Base-by-base conservation (phyloP, 305 asterid species). In the Petunia hybrid region DNA sequence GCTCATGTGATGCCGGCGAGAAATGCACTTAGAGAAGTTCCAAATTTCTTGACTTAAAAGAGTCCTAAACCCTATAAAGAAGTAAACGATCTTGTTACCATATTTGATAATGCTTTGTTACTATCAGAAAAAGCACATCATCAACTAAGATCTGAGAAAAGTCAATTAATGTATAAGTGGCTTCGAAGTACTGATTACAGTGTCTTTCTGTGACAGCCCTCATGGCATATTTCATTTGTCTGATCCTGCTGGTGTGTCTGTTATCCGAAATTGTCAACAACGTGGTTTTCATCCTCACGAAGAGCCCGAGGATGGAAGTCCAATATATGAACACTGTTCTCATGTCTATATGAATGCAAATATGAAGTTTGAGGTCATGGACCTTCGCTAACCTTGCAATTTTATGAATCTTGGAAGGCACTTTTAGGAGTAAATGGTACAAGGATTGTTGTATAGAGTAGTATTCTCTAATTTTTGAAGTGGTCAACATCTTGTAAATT, bases 261-360 rank as follows among this genome's bases (percentile, higher is more conserved):
- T 91, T 68, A 92, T 97, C 22, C 89, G 92, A 43, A 87, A 90
- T 85, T 97, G 99, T 86, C 90, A 93, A 80, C 88, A 94, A 71
- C 98, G 97, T 45, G 97, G 99, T 60, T 97, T 97, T 85, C 98
- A 97, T 89, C 99, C 99, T 76, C 99, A 97, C 31, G 94, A 92
- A 83, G 97, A 94, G 87, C 84, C 99, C 0, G 94, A 92, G 40
- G 98, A 93, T 60, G 99, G 99, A 68, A 92, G 87, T 78, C 93
- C 99, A 62, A 89, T 97, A 38, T 97, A 97, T 78, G 95, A 97
- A 88, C 98, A 97, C 61, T 93, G 98, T 79, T 92, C 99, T 48
- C 98, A 97, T 78, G 99, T 97, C 67, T 97, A 90, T 75, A 91
- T 94, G 93, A 97, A 94, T 63, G 46, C 95, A 79, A 91, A 88